Conservation (phyloP, 2,329 filamentous ascomycete species). For the Alternaria triticimaculans region DNA sequence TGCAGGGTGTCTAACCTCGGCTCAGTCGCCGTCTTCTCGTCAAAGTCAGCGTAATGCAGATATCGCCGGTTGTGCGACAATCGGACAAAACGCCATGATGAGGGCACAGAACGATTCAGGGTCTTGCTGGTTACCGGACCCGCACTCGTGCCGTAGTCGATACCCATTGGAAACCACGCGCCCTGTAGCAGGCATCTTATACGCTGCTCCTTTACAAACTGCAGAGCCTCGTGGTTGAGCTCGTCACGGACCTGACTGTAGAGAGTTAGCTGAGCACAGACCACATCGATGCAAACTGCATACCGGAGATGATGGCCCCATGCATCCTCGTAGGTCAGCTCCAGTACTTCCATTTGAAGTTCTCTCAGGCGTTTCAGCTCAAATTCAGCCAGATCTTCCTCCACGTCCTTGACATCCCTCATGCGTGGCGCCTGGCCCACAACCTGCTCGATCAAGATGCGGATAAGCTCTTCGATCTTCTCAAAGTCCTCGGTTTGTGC, state of each 20-base stretch:
- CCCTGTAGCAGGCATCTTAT: constrained; percentile 88
- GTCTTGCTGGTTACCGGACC: constrained; percentile 53
- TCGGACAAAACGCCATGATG: constrained; percentile 80
- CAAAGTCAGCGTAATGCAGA: constrained; percentile 89
- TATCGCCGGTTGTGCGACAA: constrained; percentile 90
- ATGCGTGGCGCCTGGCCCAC: constrained; percentile 81
- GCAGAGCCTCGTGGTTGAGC: constrained; percentile 85
- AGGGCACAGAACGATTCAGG: constrained; percentile 53
- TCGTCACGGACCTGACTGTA: constrained; percentile 82
- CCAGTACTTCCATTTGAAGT: constrained; percentile 91
- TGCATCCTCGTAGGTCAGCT: constrained; percentile 89
- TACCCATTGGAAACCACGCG: constrained; percentile 77
- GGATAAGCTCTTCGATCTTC: constrained; percentile 88
- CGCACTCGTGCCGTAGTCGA: constrained; percentile 58
- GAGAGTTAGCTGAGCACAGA: constrained; percentile 27
- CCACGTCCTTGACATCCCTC: constrained; percentile 84
- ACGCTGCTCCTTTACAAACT: constrained; percentile 97
- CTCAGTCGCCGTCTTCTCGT: constrained; percentile 66
- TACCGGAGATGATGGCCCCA: constrained; percentile 86
- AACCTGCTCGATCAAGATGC: constrained; percentile 88
- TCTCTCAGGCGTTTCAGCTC: constrained; percentile 80
- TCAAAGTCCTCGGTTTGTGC: constrained; percentile 87
- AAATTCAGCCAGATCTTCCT: constrained; percentile 86
- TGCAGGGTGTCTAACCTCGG: constrained; percentile 75
- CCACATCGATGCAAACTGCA: constrained; percentile 4